A percentile compares a stretch with the other conserved stretches of the same genome.
Conservation (phyloP, 2,329 filamentous ascomycete species). For the Eurotiales sp. region DNA sequence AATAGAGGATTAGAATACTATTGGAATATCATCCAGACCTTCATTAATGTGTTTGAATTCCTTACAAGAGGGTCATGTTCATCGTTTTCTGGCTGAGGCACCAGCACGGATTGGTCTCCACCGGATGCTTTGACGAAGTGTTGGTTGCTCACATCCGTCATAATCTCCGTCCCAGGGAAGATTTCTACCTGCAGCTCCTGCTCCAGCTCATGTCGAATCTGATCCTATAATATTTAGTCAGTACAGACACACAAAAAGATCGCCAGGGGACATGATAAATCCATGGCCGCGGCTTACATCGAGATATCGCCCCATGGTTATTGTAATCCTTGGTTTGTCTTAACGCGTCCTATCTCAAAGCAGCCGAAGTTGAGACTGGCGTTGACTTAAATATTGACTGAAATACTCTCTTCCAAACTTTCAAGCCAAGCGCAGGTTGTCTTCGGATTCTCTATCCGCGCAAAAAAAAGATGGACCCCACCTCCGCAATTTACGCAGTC, state of each 20-base stretch:
- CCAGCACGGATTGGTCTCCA: slow-evolving; percentile 42
- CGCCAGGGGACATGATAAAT: not conserved
- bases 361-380: not conserved
- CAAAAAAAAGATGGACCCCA: not conserved
- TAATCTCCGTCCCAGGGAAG: slow-evolving; percentile 57
- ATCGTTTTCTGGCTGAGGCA: slow-evolving; percentile 49
- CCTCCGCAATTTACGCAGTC: not conserved
- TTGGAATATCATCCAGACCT: not conserved
- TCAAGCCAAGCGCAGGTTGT: not conserved
- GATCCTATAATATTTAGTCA: not conserved
- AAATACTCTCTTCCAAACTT: too few species aligned
- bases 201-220: slow-evolving; percentile 33
- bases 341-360: not conserved
- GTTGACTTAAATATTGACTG: too few species aligned
- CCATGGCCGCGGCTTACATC: not conserved
- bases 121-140: slow-evolving; percentile 59
- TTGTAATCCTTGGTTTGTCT: not conserved
- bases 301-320: not conserved
- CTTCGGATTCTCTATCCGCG: not conserved
- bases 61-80: slow-evolving; percentile 44
- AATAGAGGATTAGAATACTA: not conserved
- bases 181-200: slow-evolving; percentile 52
- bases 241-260: not conserved
- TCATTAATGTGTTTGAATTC: not conserved
- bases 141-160: slow-evolving; percentile 58